Evolutionary conservation across 148 eudicot genomes (phyloP), one percentile per base, ranked within the genome.

Genomic region (Nepenthes mirabilis): DNA sequence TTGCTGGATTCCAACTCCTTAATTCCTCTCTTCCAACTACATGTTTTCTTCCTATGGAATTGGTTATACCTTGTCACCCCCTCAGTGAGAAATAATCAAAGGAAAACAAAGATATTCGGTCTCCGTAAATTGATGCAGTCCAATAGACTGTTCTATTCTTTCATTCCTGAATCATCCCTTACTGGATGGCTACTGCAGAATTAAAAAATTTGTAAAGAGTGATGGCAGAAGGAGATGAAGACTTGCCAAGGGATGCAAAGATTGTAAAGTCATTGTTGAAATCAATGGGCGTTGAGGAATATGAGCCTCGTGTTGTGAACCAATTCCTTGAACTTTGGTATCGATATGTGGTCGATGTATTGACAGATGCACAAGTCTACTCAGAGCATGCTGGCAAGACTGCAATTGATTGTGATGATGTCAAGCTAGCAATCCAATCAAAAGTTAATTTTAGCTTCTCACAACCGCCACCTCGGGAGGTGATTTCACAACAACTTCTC

Each of bases 401-500:
- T 55, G 65, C 76, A n/a, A 82, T 89, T 45, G 99, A 93, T 70
- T 73, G 73, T 12, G 96, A 93, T 60, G 99, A 89, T 76, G 70
- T 93, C 34, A 86, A 86, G 75, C 90, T 93, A 49, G 95, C 96
- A 0, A 82, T 93, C 58, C 99, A 89, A 65, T 86, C 96, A 1
- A 84, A 88, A 80, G 85, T 79, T 65, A 84, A 84, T 65, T 89
- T 82, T 59, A 93, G 91, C 75, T 93, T 89, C 82, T 89, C 99
- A 9, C 99, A 93, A 73, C 96, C 95, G n/a, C 99, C 99, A 36
- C 95, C 96, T 36, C 78, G 99, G 53, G 96, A 89, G 95, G 96
- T 93, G 81, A 37, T 60, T 11, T 65, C 6, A 3, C 53, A 65
- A 8, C 47, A 11, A 1, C 8, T 32, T 47, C 54, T 37, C 33